Evolutionary conservation across 108 stramenopile genomes (phyloP).

Genomic region (Skeletonema costatum): DNA sequence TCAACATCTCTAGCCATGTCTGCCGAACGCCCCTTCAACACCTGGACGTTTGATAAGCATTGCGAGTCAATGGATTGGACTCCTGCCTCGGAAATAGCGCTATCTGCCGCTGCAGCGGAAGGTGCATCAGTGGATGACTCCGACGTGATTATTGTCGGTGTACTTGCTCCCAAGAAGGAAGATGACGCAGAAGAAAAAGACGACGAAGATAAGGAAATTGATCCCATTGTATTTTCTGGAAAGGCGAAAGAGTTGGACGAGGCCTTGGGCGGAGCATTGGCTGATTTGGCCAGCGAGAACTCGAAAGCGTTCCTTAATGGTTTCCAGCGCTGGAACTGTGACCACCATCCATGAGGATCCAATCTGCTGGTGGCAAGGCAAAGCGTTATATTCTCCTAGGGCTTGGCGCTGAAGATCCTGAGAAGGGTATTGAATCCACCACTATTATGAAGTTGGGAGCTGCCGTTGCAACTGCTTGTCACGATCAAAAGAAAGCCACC

Average conservation of each 20-base stretch:
- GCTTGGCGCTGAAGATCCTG: constrained; percentile 55
- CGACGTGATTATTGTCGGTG: constrained; percentile 74
- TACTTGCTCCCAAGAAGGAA: constrained; percentile 50
- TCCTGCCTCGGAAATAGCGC: constrained; percentile 34
- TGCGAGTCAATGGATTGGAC: constrained; percentile 83
- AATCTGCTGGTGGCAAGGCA: constrained; percentile 28
- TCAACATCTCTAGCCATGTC: constrained; percentile 22
- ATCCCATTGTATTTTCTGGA: constrained; percentile 52
- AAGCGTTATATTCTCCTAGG: constrained; percentile 71
- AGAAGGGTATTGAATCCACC: constrained; percentile 46
- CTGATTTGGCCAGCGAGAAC: constrained; percentile 71
- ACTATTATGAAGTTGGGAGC: constrained; percentile 58
- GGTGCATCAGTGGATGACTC: constrained; percentile 51
- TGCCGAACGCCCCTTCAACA: constrained; percentile 58
- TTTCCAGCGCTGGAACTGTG: constrained; percentile 61
- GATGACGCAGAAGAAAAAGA: constrained; percentile 48
- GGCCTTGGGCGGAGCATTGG: constrained; percentile 62
- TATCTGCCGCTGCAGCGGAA: constrained; percentile 23
- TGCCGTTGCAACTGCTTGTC: constrained; percentile 69
- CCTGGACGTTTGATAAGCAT: constrained; percentile 82
- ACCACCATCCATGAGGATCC: constrained; percentile 67
- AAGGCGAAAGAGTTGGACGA: constrained; percentile 71
- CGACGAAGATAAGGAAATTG: constrained; percentile 48
- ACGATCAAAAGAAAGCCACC: constrained; percentile 71
- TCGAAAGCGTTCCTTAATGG: constrained; percentile 83